Evolutionary conservation across 2,329 filamentous ascomycete genomes (phyloP).

Genomic region (Arachnopeziza araneosa): DNA sequence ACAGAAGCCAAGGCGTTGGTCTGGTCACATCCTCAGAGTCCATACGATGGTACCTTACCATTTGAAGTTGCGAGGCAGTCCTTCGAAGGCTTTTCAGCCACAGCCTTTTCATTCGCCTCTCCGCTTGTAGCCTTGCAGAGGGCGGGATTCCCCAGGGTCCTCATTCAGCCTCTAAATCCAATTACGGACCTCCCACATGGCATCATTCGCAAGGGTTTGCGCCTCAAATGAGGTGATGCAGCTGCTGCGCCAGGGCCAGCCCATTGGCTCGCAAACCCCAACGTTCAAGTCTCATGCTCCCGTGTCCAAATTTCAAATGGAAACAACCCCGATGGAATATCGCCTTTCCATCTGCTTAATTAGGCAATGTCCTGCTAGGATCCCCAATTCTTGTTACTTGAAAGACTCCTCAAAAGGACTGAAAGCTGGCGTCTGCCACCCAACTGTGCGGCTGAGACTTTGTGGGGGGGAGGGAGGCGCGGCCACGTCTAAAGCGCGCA

Average conservation of each 20-base stretch:
- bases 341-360: not conserved
- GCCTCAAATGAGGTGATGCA: not conserved
- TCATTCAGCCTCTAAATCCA: not conserved
- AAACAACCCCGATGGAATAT: too few relatives aligned
- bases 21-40: too few relatives aligned
- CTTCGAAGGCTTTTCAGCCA: not conserved
- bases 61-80: not conserved
- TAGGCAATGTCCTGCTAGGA: not conserved
- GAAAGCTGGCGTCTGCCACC: not conserved
- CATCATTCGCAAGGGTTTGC: not conserved
- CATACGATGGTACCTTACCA: not conserved
- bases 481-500: not conserved
- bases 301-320: too few relatives aligned
- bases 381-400: not conserved
- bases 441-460: not conserved
- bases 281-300: too few relatives aligned
- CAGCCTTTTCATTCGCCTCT: not conserved
- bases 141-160: not conserved
- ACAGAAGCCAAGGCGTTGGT: too few relatives aligned
- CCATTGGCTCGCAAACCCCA: too few relatives aligned
- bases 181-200: not conserved
- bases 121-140: not conserved
- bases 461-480: not conserved
- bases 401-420: not conserved
- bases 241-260: too few relatives aligned